Base-by-base conservation (phyloP, 1,284 basidiomycete genomes). In the Quambalaria eucalypti region DNA sequence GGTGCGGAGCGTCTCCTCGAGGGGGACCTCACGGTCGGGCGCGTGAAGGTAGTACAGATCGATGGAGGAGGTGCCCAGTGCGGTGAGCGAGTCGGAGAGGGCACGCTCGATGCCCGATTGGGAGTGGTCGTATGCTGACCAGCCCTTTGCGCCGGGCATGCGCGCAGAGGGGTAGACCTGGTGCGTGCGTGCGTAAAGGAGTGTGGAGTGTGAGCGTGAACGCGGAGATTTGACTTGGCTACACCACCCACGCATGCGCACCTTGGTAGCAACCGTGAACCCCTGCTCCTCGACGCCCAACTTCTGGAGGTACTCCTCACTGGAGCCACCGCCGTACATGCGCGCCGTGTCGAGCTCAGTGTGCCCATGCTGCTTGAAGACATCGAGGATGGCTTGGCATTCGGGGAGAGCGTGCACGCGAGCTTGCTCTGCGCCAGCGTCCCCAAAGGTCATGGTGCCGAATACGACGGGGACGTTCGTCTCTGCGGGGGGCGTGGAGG, bases 331-430 rank as follows among this genome's bases (percentile, higher is more conserved):
- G 12, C 62, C 62, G 66, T 84, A 85, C 14, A 75, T 71, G 1
- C 80, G 78, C 16, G 83, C 81, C 3, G 81, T 82, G 66, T 55
- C 83, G 46, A 68, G 55, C 71, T 82, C 80, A 31, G 61, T 77
- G 62, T 84, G 83, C 0, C 84, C 83, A 69, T 84, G 83, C 6
- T 77, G 75, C 29, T 79, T 78, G 70, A 84, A 84, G 28, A 80
- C 78, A 61, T 84, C 81, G 28, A 84, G 71, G 51, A 84, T 84
- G 1, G 77, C 77, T 44, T 80, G 78, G 25, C 82, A 78, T 16
- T 80, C 79, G 55, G 80, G 76, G 31, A 84, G 59, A 58, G 81
- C 78, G 61, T 82, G 78, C 4, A 84, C 80, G 2, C 82, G 79
- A 1, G 81, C 79, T 42, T 79, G 78, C 25, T 78, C 77, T 49